These are phyloP conservation scores for Sugiyamaella novakii DNA, from an alignment of 1,139 yeast genomes.

Conservation along the genomic window DNA sequence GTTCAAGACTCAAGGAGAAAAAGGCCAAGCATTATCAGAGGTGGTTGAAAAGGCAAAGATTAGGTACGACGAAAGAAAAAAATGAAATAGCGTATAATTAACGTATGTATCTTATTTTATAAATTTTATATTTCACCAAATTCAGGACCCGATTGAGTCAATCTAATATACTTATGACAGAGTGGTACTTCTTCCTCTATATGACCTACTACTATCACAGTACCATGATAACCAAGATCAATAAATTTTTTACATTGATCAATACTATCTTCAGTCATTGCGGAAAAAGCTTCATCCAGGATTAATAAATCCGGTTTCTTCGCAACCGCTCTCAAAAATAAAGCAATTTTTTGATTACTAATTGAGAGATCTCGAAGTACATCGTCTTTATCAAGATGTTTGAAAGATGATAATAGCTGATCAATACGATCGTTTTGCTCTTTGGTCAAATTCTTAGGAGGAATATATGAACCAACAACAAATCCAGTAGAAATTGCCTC, in stretches of 20 bases:
- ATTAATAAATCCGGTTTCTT: slow-evolving; percentile 77
- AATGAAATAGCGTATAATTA: background rate
- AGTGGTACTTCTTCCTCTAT: slow-evolving; percentile 61
- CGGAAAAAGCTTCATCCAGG: slow-evolving; percentile 91
- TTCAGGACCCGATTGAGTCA: slow-evolving; percentile 30
- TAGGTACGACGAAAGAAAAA: slow-evolving; percentile 18
- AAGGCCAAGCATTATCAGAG: slow-evolving; percentile 14
- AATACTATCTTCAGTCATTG: slow-evolving; percentile 74
- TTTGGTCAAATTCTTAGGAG: slow-evolving; percentile 43
- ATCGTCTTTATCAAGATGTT: slow-evolving; percentile 39
- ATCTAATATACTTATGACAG: slow-evolving; percentile 53
- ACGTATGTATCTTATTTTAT: background rate
- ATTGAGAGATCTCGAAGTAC: slow-evolving; percentile 58
- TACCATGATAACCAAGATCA: slow-evolving; percentile 59
- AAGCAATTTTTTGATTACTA: slow-evolving; percentile 75
- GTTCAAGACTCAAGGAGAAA: slow-evolving; percentile 30
- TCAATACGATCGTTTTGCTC: slow-evolving; percentile 45
- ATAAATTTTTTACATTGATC: slow-evolving; percentile 67
- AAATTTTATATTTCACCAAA: slow-evolving; percentile 13
- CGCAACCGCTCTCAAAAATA: slow-evolving; percentile 73
- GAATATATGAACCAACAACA: slow-evolving; percentile 60
- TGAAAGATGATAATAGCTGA: slow-evolving; percentile 37
- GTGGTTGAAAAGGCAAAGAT: slow-evolving; percentile 18
- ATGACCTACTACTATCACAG: slow-evolving; percentile 80
- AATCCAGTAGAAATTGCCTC: slow-evolving; percentile 76